A percentile compares a stretch with the other conserved stretches of the same genome.
Evolutionary conservation across 1,284 basidiomycete genomes (phyloP).

Genomic region (Heliocybe sulcata): DNA sequence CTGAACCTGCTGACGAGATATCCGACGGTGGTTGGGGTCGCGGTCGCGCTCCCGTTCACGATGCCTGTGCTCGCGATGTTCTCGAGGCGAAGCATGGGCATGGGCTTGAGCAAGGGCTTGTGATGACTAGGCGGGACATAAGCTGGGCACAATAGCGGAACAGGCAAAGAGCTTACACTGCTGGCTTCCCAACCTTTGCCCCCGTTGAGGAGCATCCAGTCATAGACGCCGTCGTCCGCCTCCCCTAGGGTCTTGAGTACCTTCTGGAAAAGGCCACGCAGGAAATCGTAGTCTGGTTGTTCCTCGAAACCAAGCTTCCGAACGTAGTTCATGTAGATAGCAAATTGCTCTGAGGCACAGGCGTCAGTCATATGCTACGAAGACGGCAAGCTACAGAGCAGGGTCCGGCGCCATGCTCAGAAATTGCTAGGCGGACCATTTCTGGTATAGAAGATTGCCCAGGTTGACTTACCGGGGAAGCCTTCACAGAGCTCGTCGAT

Average conservation of each 20-base stretch:
- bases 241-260: slow-evolving; percentile 87
- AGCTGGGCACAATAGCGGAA: slow-evolving; percentile 6
- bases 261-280: slow-evolving; percentile 91
- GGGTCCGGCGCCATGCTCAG: background rate
- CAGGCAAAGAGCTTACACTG: slow-evolving; percentile 37
- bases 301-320: slow-evolving; percentile 95
- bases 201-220: slow-evolving; percentile 94
- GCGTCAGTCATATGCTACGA: background rate
- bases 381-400: background rate
- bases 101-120: slow-evolving; percentile 45
- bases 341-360: slow-evolving; percentile 77
- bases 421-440: too few relatives aligned
- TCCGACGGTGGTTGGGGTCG: slow-evolving; percentile 37
- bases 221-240: slow-evolving; percentile 88
- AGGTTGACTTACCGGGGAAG: slow-evolving; percentile 75
- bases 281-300: slow-evolving; percentile 95
- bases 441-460: too few relatives aligned
- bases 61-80: slow-evolving; percentile 47
- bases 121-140: slow-evolving; percentile 15
- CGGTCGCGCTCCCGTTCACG: slow-evolving; percentile 33
- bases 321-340: slow-evolving; percentile 97
- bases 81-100: slow-evolving; percentile 34
- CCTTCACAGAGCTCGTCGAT: slow-evolving; percentile 94
- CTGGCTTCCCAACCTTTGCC: slow-evolving; percentile 87
- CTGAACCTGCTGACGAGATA: slow-evolving; percentile 51